Evolutionary conservation across 2,329 filamentous ascomycete genomes (phyloP).

Genomic region (Penicillium griseofulvum): DNA sequence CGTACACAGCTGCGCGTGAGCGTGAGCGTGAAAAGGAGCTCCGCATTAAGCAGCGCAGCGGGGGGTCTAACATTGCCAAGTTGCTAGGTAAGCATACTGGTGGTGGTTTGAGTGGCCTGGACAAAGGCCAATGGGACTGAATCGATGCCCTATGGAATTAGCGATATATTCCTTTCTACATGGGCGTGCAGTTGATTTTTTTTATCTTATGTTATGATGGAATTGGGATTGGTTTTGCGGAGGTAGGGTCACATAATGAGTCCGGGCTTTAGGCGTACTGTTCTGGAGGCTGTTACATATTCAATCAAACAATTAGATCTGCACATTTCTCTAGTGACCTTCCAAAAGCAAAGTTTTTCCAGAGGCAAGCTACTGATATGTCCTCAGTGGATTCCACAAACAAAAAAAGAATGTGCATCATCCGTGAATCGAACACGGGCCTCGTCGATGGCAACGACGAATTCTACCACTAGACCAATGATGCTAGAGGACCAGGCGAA

Average conservation of each 20-base stretch:
- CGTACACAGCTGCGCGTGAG: constrained; percentile 55
- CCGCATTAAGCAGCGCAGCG: constrained; percentile 49
- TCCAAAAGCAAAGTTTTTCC: background rate
- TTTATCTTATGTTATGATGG: background rate
- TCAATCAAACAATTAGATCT: background rate
- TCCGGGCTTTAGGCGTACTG: background rate
- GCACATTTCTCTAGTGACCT: background rate
- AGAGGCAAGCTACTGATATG: too few species aligned
- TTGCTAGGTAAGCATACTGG: constrained; percentile 42
- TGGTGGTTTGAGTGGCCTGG: constrained; percentile 38
- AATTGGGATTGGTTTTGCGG: background rate
- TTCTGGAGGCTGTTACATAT: background rate
- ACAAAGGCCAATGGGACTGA: constrained; percentile 44
- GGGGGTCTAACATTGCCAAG: constrained; percentile 31
- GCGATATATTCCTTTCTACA: background rate
- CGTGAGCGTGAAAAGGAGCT: constrained; percentile 58
- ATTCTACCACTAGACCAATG: constrained; percentile 49
- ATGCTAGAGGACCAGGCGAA: constrained; percentile 25
- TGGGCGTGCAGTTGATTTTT: background rate
- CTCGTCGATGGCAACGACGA: constrained; percentile 48
- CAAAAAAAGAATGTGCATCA: constrained; percentile 24
- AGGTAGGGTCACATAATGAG: background rate
- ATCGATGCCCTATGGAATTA: background rate
- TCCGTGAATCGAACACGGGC: constrained; percentile 49
- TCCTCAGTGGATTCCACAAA: background rate